Base-by-base conservation (phyloP, 306 rosid genomes). In the Lupinus albus region DNA sequence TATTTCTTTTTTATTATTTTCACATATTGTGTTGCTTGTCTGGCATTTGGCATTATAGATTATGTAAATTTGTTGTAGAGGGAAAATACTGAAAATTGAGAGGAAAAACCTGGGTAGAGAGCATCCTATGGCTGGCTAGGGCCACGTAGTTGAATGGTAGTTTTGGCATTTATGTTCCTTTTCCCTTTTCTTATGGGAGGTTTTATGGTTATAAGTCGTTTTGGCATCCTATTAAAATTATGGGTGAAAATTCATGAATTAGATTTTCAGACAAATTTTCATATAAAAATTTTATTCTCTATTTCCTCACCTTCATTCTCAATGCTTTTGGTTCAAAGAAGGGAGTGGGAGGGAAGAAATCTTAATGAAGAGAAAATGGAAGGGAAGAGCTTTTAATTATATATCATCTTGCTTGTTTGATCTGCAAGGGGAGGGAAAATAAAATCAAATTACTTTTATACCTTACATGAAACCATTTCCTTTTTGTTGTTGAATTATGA, bases 51-150 rank as follows among this genome's bases (percentile, higher is more conserved):
- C 35, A 2, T 74, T 64, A 73, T 64, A 73, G 77, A 82, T 84
- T 79, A 9, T 87, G 91, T 88, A 83, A 73, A 84, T 83, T 84
- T 82, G 50, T 84, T 83, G 72, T 79, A 76, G 86, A 76, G 86
- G 73, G 77, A 65, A 72, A 68, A 70, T 52, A 57, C 33, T 6
- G 69, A 42, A 49, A 78, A 71, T 28, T 72, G 45, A 58, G 57
- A 59, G 50, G 35, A 56, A 62, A 35, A 62, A 44, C 8, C 45
- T 38, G 65, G 62, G 76, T 7, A 61, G 52, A 45, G 58, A 46
- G 58, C 61, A 50, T 72, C 51, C 12, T 35, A 53, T 65, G 76
- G 45, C 45, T 65, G 76, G 45, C 45, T 6, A 33, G 8, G 38
- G 38, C 45, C 11, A 39, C 9, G 10, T 3, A 50, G 55, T 53